Percentiles rank a stretch among this genome's conserved stretches.
Conservation (phyloP, 78 protist genomes). For the Chrysochromulina tobinii region DNA sequence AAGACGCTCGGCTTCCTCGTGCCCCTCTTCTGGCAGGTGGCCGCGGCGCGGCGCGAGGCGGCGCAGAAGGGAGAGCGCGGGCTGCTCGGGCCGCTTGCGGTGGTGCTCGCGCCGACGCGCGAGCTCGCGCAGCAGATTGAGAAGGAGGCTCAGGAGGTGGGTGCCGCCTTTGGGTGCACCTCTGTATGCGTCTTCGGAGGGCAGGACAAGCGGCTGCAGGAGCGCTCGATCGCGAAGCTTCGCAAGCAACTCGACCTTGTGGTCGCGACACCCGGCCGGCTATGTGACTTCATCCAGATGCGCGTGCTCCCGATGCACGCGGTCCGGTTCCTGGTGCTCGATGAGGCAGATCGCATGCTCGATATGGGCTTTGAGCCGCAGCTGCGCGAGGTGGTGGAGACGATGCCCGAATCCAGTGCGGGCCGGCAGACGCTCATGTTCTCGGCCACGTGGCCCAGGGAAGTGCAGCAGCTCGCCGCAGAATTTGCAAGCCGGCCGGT, state of each 20-base stretch:
- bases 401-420: not conserved
- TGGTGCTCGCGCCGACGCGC: slow-evolving; percentile 50
- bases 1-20: slow-evolving; percentile 94
- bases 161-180: not conserved
- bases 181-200: slow-evolving; percentile 11
- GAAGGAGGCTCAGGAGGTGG: not conserved
- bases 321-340: slow-evolving; percentile 78
- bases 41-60: not conserved
- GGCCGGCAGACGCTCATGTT: slow-evolving; percentile 66
- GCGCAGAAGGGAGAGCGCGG: not conserved
- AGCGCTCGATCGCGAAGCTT: slow-evolving; percentile 63
- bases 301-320: slow-evolving; percentile 69
- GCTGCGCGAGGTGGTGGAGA: slow-evolving; percentile 43
- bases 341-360: slow-evolving; percentile 95
- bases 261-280: slow-evolving; percentile 98
- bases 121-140: slow-evolving; percentile 10
- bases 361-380: slow-evolving; percentile 93
- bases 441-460: slow-evolving; percentile 66
- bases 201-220: not conserved
- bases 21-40: slow-evolving; percentile 61
- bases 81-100: slow-evolving; percentile 68
- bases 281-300: slow-evolving; percentile 85
- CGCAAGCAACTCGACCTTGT: slow-evolving; percentile 58
- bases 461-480: slow-evolving; percentile 68
- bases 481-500: slow-evolving; percentile 69